Evolutionary conservation across 192 early-diverging fungal species (phyloP).

Genomic region (Oehlia diaphana): DNA sequence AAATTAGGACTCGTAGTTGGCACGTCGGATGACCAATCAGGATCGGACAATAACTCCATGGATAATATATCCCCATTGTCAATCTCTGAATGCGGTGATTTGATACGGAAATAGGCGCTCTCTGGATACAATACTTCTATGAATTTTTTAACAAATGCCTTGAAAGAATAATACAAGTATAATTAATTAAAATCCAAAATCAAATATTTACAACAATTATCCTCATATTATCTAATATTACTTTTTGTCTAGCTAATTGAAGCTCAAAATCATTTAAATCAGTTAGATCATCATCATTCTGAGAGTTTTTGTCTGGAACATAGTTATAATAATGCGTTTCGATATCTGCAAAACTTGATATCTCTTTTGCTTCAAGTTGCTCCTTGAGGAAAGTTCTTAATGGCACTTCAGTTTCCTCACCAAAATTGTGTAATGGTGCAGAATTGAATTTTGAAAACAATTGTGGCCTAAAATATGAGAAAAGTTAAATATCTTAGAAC

Average conservation of each 20-base stretch:
- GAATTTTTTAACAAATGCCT: conserved; percentile 31
- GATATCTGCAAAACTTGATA: conserved; percentile 14
- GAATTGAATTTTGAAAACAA: conserved; percentile 2
- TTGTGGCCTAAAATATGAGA: conserved; percentile 6
- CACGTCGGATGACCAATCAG: background rate
- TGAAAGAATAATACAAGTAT: background rate
- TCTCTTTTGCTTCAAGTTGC: conserved; percentile 12
- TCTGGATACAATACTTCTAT: conserved; percentile 32
- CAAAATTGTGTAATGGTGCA: background rate
- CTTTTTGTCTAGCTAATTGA: conserved; percentile 18
- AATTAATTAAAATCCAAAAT: background rate
- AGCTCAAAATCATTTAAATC: background rate
- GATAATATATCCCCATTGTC: conserved; percentile 32
- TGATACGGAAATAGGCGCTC: conserved; percentile 15
- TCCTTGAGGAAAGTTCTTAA: conserved; percentile 29
- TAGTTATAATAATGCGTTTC: conserved; percentile 20
- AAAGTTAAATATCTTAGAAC: background rate
- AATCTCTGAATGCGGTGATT: conserved; percentile 6
- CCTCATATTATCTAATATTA: background rate
- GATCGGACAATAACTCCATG: conserved; percentile 8
- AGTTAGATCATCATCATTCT: background rate
- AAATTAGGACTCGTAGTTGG: conserved; percentile 36
- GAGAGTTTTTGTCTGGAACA: background rate
- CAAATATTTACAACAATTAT: background rate
- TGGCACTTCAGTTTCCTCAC: conserved; percentile 8